phyloP scores from a whole-genome alignment of 345 rosid species.

The Eucalyptus regnans region DNA sequence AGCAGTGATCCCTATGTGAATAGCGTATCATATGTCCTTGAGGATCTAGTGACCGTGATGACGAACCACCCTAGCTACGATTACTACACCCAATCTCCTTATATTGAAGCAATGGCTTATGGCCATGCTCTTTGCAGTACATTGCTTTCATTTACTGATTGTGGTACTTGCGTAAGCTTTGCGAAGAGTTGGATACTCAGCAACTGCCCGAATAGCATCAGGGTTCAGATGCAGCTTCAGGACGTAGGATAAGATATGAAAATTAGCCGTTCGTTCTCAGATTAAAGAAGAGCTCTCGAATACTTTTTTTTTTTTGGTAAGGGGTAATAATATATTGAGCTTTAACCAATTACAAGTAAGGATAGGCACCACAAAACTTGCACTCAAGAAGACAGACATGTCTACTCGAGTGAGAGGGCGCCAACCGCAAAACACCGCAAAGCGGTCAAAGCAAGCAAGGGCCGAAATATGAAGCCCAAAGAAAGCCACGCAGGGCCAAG shows the following conservation, averaged over 20 bases:
- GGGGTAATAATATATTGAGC: too few relatives aligned
- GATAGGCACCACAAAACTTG: too few relatives aligned
- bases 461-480: too few relatives aligned
- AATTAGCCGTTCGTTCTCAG: background rate
- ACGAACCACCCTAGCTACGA: background rate
- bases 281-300: background rate
- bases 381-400: too few relatives aligned
- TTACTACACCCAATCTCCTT: background rate
- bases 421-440: too few relatives aligned
- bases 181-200: background rate
- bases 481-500: too few relatives aligned
- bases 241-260: background rate
- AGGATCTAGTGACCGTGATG: background rate
- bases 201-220: background rate
- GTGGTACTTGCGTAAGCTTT: background rate
- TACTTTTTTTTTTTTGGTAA: background rate
- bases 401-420: too few relatives aligned
- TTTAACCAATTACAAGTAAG: too few relatives aligned
- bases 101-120: background rate
- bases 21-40: background rate
- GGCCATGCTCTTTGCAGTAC: background rate
- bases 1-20: background rate
- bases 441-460: too few relatives aligned
- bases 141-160: background rate
- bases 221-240: background rate